Evolutionary conservation across 371 early-diverging fungal genomes (phyloP).

Genomic region (Actinomucor elegans): DNA sequence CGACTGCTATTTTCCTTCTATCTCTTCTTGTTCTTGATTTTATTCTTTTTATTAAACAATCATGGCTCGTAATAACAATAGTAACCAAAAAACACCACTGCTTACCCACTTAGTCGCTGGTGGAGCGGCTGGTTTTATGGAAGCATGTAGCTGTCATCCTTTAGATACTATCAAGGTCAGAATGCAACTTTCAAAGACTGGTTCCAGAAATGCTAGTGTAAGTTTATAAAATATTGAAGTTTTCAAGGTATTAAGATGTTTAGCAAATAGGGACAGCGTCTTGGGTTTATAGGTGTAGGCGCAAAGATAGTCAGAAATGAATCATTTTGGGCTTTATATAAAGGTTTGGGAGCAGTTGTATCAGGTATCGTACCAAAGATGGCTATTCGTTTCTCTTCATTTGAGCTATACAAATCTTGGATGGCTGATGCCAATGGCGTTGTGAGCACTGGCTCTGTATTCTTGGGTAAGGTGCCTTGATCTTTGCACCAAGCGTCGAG

Average conservation of each 20-base stretch:
- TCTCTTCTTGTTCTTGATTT: neutral
- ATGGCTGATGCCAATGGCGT: conserved; percentile 76
- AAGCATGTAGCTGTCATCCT: conserved; percentile 96
- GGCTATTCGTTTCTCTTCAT: conserved; percentile 97
- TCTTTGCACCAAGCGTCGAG: neutral
- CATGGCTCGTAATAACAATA: conserved; percentile 25
- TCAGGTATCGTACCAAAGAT: conserved; percentile 98
- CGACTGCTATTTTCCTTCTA: too few relatives aligned
- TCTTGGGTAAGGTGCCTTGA: conserved; percentile 65
- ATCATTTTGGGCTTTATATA: conserved; percentile 90
- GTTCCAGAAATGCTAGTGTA: conserved; percentile 39
- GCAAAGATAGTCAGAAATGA: conserved; percentile 86
- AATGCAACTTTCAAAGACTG: conserved; percentile 79
- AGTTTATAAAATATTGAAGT: too few relatives aligned
- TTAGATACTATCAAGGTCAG: conserved; percentile 97
- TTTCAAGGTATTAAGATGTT: too few relatives aligned
- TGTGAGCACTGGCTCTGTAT: conserved; percentile 70
- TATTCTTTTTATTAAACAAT: neutral
- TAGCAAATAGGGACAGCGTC: conserved; percentile 49
- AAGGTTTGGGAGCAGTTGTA: conserved; percentile 96
- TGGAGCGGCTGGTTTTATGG: conserved; percentile 93
- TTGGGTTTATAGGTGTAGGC: conserved; percentile 84
- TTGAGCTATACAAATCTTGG: conserved; percentile 88
- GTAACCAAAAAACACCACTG: conserved; percentile 43
- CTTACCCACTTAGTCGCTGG: conserved; percentile 82